Percentiles rank a stretch among this genome's conserved stretches.
phyloP scores from a whole-genome alignment of 805 yeast genomes.

The Kodamaea lidongshanica region DNA sequence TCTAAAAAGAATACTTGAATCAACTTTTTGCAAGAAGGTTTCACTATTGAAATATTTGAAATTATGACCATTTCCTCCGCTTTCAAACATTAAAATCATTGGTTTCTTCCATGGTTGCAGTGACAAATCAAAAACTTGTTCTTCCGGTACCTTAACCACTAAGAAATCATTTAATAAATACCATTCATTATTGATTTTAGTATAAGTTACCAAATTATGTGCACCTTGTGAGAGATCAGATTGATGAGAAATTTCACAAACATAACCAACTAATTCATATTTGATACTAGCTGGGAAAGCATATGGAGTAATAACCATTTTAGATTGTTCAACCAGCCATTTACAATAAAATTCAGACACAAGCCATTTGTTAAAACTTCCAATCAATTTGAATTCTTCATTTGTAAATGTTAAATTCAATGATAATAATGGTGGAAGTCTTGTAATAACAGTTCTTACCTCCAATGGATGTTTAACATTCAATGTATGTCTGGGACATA shows the following conservation, averaged over 20 bases:
- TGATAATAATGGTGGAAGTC: slow-evolving; percentile 59
- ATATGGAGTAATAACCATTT: slow-evolving; percentile 1
- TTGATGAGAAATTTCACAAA: slow-evolving; percentile 57
- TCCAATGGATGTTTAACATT: slow-evolving; percentile 41
- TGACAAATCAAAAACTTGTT: slow-evolving; percentile 69
- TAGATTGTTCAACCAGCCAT: slow-evolving; percentile 2
- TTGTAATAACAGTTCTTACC: slow-evolving; percentile 43
- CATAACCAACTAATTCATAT: slow-evolving; percentile 63
- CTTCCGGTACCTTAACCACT: slow-evolving; percentile 66
- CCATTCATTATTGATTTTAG: slow-evolving; percentile 57
- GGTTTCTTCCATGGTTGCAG: slow-evolving; percentile 86
- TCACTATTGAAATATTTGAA: slow-evolving; percentile 33
- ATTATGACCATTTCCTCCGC: slow-evolving; percentile 41
- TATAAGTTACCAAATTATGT: slow-evolving; percentile 57
- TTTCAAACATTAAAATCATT: slow-evolving; percentile 60
- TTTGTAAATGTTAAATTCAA: slow-evolving; percentile 52
- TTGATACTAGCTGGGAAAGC: slow-evolving; percentile 19
- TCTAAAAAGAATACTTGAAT: slow-evolving; percentile 61
- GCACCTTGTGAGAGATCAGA: slow-evolving; percentile 31
- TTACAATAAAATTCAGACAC: slow-evolving; percentile 49
- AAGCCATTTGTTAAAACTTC: slow-evolving; percentile 51
- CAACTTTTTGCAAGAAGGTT: slow-evolving; percentile 28
- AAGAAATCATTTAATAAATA: slow-evolving; percentile 85
- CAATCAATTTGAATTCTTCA: slow-evolving; percentile 49
- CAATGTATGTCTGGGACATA: slow-evolving; percentile 42